Evolutionary conservation across 139 green algal genomes (phyloP), one percentile per base, ranked within the genome.

Genomic region (Picochlorum sp.): DNA sequence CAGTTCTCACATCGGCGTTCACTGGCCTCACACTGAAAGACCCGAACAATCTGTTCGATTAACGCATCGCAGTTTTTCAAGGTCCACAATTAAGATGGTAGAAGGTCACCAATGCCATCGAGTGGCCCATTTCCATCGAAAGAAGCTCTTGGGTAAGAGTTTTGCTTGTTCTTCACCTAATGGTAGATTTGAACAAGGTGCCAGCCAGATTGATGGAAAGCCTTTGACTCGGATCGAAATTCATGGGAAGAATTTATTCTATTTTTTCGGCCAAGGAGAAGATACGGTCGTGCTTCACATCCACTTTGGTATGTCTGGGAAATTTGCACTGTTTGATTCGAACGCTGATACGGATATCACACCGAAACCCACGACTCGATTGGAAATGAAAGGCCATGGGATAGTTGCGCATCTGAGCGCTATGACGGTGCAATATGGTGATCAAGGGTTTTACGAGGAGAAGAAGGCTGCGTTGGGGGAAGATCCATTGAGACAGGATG

Each of bases 191-290:
- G 62, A 54, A 4, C 81, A 92, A 13, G 87, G 80, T 23, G 84
- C 84, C 4, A 56, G 58, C 2, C 71, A 71, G 16, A 82, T 94
- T 18, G 41, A 82, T 60, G 56, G 58, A 23, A 78, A 85, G 57
- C 58, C 59, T 5, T 79, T 92, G 16, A 51, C 45, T 9, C 62
- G 80, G 7, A 88, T 91, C 26, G 85, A 95, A 64, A 73, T 85
- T 8, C 79, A 86, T 49, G 85, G 85, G 49, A 92, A 85, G 69
- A 90, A 95, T 62, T 73, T 95, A 16, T 93, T 92, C 60, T 95
- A 95, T 68, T 92, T 92, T 56, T 95, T 80, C 66, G 65, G 76
- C 3, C 61, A 47, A 2, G 45, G 58, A 59, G 64, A 26, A 1
- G 61, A 50, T n/a, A 38, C 59, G 20, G 67, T 76, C 11, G 79